Evolutionary conservation across 2,329 filamentous ascomycete genomes (phyloP).

Genomic region (Pseudogymnoascus sp.): DNA sequence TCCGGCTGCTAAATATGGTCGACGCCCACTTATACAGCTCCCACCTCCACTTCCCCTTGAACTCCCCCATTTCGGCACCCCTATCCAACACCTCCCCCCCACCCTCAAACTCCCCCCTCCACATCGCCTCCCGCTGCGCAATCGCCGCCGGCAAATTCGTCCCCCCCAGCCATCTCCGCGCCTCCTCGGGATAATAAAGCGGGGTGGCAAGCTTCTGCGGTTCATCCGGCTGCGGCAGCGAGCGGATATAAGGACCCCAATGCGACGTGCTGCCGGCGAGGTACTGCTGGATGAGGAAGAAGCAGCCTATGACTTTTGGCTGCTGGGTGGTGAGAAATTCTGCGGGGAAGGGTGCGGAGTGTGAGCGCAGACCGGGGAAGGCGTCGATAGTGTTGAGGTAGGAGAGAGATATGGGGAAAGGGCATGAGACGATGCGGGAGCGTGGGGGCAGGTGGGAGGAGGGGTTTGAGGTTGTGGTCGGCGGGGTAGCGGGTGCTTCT

Average conservation of each 20-base stretch:
- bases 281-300: conserved; percentile 64
- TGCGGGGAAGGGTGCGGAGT: conserved; percentile 36
- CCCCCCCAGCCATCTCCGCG: conserved; percentile 43
- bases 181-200: conserved; percentile 55
- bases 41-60: conserved; percentile 19
- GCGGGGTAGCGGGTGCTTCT: neutral
- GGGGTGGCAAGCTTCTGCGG: conserved; percentile 46
- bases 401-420: conserved; percentile 47
- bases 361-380: conserved; percentile 23
- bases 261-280: conserved; percentile 50
- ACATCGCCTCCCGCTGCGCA: conserved; percentile 19
- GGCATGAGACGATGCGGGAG: conserved; percentile 42
- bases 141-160: conserved; percentile 27
- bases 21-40: conserved; percentile 57
- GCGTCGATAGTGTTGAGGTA: conserved; percentile 47
- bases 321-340: conserved; percentile 43
- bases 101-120: conserved; percentile 22
- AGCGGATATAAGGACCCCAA: conserved; percentile 62
- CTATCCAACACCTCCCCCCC: conserved; percentile 17
- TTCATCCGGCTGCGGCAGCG: conserved; percentile 55
- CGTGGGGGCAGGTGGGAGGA: conserved; percentile 13
- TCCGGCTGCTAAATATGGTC: conserved; percentile 57
- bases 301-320: conserved; percentile 55
- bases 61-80: neutral
- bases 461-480: neutral